phyloP scores from a whole-genome alignment of 177 flowering plant genomes.

The Vitis hybrid region DNA sequence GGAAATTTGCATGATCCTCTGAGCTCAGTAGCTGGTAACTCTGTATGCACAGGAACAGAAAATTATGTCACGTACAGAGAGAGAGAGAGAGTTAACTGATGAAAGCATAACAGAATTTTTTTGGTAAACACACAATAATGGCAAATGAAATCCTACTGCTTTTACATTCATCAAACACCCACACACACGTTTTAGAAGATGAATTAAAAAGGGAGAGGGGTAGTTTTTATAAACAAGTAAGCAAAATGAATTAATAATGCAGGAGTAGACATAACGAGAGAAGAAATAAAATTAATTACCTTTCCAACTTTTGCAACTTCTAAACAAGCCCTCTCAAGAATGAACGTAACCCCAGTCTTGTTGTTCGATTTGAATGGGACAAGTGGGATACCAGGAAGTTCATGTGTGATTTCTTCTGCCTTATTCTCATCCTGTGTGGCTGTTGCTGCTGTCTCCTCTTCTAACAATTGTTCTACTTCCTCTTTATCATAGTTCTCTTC shows the following conservation, averaged over 20 bases:
- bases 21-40: constrained; percentile 75
- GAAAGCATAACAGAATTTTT: background rate
- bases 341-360: constrained; percentile 59
- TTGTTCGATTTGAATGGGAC: constrained; percentile 29
- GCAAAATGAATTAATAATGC: too few relatives aligned
- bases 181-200: background rate
- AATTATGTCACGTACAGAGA: background rate
- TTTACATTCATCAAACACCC: background rate
- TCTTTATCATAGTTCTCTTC: constrained; percentile 4
- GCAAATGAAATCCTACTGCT: too few relatives aligned
- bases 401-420: constrained; percentile 15
- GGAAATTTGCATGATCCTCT: constrained; percentile 76
- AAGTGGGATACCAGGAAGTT: constrained; percentile 70
- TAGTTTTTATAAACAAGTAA: too few relatives aligned
- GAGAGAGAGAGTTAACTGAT: background rate
- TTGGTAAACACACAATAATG: background rate
- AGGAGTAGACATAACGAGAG: background rate
- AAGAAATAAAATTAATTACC: constrained; percentile 28
- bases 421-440: constrained; percentile 2
- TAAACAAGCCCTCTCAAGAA: constrained; percentile 83
- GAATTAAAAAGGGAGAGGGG: background rate
- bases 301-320: constrained; percentile 95
- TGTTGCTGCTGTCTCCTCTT: background rate
- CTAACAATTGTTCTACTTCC: background rate
- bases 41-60: constrained; percentile 30